Evolutionary conservation across 1,284 basidiomycete genomes (phyloP).

Genomic region (Marasmius fiardii): DNA sequence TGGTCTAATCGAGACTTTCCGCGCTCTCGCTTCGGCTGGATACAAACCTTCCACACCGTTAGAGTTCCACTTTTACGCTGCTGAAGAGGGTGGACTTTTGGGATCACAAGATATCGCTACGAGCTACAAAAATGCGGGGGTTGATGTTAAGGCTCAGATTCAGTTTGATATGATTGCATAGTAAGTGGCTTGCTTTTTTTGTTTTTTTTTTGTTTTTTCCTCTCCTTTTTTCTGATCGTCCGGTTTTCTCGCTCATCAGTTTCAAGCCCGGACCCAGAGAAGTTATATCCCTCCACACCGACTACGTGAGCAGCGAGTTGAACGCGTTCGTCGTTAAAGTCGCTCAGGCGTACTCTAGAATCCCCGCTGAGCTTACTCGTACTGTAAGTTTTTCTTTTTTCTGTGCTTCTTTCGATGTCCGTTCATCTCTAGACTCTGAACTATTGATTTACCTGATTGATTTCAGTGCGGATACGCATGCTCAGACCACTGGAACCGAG

Average conservation of each 20-base stretch:
- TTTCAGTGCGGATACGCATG: conserved; percentile 11
- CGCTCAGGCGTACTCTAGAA: not conserved
- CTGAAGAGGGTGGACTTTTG: conserved; percentile 52
- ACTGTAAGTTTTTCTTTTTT: conserved; percentile 18
- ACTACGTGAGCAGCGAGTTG: not conserved
- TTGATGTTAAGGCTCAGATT: conserved; percentile 39
- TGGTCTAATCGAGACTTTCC: conserved; percentile 48
- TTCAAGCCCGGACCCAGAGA: not conserved
- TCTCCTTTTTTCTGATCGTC: not conserved
- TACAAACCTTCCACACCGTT: conserved; percentile 43
- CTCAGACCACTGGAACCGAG: conserved; percentile 12
- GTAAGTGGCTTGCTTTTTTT: not conserved
- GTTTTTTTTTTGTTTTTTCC: too few relatives aligned
- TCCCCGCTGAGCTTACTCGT: conserved; percentile 7
- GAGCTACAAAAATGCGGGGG: conserved; percentile 36
- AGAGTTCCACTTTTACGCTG: conserved; percentile 56
- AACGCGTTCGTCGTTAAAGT: not conserved
- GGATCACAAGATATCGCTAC: conserved; percentile 51
- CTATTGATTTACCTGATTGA: not conserved
- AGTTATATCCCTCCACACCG: not conserved
- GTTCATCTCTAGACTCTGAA: too few relatives aligned
- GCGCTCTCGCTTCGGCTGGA: conserved; percentile 37
- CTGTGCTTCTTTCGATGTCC: not conserved
- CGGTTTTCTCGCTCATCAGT: not conserved
- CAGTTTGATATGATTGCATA: conserved; percentile 14